phyloP scores from a whole-genome alignment of 1,284 basidiomycete species.

The Malassezia arunalokei region DNA sequence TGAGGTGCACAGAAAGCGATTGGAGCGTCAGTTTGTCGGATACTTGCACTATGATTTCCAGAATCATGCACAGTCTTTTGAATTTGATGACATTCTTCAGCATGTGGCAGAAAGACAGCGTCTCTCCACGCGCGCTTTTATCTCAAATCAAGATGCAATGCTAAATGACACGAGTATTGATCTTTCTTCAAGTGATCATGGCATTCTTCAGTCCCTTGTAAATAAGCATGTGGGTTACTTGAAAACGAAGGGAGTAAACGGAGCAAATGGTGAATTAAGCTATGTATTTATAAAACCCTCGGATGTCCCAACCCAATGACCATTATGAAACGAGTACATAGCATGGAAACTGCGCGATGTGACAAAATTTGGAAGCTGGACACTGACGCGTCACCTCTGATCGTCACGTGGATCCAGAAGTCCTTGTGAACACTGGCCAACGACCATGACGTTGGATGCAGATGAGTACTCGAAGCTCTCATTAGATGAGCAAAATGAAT shows the following conservation, averaged over 20 bases:
- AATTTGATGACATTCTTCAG: neutral
- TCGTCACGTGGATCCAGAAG: too few species aligned
- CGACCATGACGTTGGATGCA: constrained; percentile 53
- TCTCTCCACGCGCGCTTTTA: neutral
- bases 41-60: constrained; percentile 11
- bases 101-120: neutral
- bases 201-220: neutral
- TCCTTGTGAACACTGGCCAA: too few species aligned
- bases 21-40: constrained; percentile 5
- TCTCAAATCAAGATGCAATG: neutral
- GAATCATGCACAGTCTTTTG: neutral
- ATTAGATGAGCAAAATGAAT: constrained; percentile 61
- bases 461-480: constrained; percentile 65
- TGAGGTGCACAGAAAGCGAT: constrained; percentile 1
- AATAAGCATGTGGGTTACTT: neutral
- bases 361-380: too few species aligned
- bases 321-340: too few species aligned
- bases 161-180: neutral
- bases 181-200: neutral
- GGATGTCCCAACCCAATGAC: too few species aligned
- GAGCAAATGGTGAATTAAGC: neutral
- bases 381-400: too few species aligned
- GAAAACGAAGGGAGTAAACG: neutral
- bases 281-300: constrained; percentile 12
- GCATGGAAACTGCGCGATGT: too few species aligned